Evolutionary conservation across 768 basidiomycete species (phyloP).

Genomic region (Trametes cinnabarina): DNA sequence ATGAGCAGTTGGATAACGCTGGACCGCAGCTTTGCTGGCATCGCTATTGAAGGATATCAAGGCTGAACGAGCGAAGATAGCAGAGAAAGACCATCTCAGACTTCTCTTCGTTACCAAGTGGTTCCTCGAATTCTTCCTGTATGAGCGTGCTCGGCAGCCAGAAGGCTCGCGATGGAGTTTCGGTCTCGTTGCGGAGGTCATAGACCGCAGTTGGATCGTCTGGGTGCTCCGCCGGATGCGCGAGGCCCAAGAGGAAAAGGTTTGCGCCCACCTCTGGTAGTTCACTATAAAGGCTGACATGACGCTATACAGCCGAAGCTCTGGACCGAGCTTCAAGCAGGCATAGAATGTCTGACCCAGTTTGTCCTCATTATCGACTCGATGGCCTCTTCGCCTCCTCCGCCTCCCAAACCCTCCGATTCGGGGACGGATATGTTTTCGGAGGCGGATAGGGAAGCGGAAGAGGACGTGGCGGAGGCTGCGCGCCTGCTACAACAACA

Average conservation of each 20-base stretch:
- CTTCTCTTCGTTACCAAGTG: conserved; percentile 85
- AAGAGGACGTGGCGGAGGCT: conserved; percentile 55
- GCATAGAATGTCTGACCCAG: conserved; percentile 91
- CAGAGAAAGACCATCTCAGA: conserved; percentile 92
- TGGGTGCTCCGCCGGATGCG: conserved; percentile 92
- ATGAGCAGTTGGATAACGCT: background rate
- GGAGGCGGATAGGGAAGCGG: conserved; percentile 2
- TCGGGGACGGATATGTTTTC: conserved; percentile 23
- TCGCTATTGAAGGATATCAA: conserved; percentile 90
- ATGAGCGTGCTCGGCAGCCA: conserved; percentile 38
- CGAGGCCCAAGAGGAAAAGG: conserved; percentile 88
- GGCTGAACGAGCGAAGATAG: conserved; percentile 86
- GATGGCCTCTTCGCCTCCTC: conserved; percentile 59
- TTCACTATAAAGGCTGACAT: background rate
- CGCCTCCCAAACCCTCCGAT: background rate
- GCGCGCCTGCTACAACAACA: conserved; percentile 84
- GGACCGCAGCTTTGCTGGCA: conserved; percentile 69
- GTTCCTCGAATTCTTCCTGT: conserved; percentile 89
- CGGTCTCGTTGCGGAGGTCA: conserved; percentile 79
- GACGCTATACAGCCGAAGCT: conserved; percentile 73
- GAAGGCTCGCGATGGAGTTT: conserved; percentile 54
- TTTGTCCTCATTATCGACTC: conserved; percentile 84
- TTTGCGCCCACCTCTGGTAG: conserved; percentile 30
- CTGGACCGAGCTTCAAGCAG: conserved; percentile 94
- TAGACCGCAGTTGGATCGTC: conserved; percentile 81